Conservation (phyloP, 2,329 filamentous ascomycete species). For the Aspergillus awamori region DNA sequence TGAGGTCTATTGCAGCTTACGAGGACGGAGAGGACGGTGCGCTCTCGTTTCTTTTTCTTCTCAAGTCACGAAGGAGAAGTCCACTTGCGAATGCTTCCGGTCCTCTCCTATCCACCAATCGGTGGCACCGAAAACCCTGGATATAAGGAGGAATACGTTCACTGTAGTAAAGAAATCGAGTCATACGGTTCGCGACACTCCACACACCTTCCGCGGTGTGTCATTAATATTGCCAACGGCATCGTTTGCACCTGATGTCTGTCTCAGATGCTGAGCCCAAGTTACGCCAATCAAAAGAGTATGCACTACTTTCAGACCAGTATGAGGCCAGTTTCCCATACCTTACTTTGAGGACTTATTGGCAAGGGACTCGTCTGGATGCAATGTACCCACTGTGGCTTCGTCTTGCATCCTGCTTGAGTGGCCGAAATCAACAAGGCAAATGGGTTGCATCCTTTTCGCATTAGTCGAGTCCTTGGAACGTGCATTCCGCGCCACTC, state of each 20-base stretch:
- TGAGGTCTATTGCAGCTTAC: neutral
- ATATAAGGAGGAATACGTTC: neutral
- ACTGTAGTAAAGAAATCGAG: neutral
- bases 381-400: neutral
- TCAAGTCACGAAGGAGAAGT: neutral
- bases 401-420: neutral
- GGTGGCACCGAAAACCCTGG: neutral
- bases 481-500: neutral
- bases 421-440: neutral
- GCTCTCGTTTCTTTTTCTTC: neutral
- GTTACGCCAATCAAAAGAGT: no score
- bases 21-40: neutral
- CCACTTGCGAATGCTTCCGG: neutral
- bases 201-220: neutral
- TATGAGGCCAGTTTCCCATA: neutral
- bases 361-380: neutral
- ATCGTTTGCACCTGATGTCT: neutral
- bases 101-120: neutral
- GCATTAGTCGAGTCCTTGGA: neutral
- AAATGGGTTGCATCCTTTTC: neutral
- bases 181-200: neutral
- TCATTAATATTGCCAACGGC: neutral
- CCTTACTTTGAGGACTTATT: neutral
- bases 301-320: no score
- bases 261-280: neutral